Percentiles rank a stretch among this genome's conserved stretches.
Evolutionary conservation across 768 basidiomycete genomes (phyloP).

Genomic region (Auricularia sp.): DNA sequence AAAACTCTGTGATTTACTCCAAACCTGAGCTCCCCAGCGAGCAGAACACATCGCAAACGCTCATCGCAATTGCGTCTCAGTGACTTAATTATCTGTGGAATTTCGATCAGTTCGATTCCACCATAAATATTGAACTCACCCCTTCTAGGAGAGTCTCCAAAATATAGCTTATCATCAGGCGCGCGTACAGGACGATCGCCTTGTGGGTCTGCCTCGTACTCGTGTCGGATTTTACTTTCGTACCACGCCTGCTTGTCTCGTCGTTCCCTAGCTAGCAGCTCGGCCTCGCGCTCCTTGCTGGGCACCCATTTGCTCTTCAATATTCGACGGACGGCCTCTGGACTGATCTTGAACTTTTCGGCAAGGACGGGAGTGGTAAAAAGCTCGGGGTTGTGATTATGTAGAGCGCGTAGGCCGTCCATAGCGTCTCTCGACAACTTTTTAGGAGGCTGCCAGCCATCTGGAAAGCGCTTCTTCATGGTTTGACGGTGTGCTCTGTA

Average conservation of each 20-base stretch:
- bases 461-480: neutral
- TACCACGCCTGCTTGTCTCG: slow-evolving; percentile 15
- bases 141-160: neutral
- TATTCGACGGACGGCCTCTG: slow-evolving; percentile 73
- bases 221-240: neutral
- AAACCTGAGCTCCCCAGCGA: too few relatives aligned
- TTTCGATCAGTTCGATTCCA: too few relatives aligned
- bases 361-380: slow-evolving; percentile 64
- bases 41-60: too few relatives aligned
- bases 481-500: neutral
- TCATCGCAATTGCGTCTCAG: too few relatives aligned
- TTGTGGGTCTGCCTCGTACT: neutral
- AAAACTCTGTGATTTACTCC: neutral
- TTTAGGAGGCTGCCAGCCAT: slow-evolving; percentile 61
- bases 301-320: slow-evolving; percentile 68
- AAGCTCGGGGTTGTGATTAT: slow-evolving; percentile 48
- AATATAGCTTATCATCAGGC: neutral
- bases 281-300: slow-evolving; percentile 28
- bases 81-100: too few relatives aligned
- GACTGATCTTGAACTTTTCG: slow-evolving; percentile 65
- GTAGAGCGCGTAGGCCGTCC: slow-evolving; percentile 63
- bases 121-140: neutral
- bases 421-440: slow-evolving; percentile 78
- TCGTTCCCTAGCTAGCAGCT: slow-evolving; percentile 12
- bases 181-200: slow-evolving; percentile 1